Conservation (phyloP, 441 rosid species). For the Hypseocharis bilobata region DNA sequence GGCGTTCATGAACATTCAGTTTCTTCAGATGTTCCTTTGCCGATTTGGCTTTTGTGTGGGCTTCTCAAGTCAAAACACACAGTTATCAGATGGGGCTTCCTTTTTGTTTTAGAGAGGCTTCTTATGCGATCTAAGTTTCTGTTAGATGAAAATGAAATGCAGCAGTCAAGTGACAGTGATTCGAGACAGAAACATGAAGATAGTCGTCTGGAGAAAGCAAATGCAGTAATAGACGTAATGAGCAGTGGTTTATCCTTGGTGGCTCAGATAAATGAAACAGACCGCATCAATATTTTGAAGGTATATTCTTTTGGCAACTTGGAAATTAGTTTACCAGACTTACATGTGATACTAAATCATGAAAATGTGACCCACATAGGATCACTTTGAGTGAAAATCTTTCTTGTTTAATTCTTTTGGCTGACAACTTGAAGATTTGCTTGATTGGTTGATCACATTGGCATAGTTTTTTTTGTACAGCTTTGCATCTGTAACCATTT, state of each 20-base stretch:
- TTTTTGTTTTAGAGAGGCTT: slow-evolving; percentile 83
- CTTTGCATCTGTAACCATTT: not conserved
- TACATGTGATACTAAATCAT: not conserved
- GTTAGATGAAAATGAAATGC: slow-evolving; percentile 79
- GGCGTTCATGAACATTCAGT: slow-evolving; percentile 53
- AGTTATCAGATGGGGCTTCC: slow-evolving; percentile 75
- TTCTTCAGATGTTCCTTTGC: slow-evolving; percentile 71
- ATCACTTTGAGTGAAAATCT: not conserved
- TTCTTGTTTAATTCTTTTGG: not conserved
- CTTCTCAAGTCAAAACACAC: slow-evolving; percentile 80
- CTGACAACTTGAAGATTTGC: not conserved
- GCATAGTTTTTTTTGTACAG: not conserved
- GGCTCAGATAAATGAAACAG: slow-evolving; percentile 81
- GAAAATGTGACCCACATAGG: slow-evolving; percentile 8
- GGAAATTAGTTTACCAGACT: not conserved
- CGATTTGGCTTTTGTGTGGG: slow-evolving; percentile 80
- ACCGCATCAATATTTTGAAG: slow-evolving; percentile 86
- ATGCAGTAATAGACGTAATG: slow-evolving; percentile 89
- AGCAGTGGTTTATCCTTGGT: slow-evolving; percentile 85
- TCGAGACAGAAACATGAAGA: slow-evolving; percentile 36
- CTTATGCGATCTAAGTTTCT: slow-evolving; percentile 88
- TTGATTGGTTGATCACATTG: not conserved
- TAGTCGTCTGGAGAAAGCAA: slow-evolving; percentile 79
- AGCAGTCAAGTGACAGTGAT: slow-evolving; percentile 38
- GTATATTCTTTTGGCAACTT: slow-evolving; percentile 34